Percentiles rank a stretch among this genome's conserved stretches.
Evolutionary conservation across 2,329 filamentous ascomycete species (phyloP).

Genomic region (Chrysoporthe puriensis): DNA sequence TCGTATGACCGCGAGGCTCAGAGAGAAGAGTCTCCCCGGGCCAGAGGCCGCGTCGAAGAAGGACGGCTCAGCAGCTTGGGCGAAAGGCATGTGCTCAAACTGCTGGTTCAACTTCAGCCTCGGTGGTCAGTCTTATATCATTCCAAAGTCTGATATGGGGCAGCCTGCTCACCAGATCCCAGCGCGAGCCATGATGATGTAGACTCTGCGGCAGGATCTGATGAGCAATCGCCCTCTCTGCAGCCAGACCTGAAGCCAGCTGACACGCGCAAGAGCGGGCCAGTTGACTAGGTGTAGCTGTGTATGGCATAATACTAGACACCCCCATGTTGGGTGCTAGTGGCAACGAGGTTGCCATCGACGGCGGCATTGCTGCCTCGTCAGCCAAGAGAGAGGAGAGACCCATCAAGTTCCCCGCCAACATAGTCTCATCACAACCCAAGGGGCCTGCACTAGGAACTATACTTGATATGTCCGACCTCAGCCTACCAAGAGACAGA

Average conservation of each 20-base stretch:
- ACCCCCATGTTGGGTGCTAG: background rate
- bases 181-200: background rate
- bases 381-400: too few species aligned
- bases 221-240: background rate
- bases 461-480: too few species aligned
- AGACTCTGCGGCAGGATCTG: background rate
- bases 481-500: too few species aligned
- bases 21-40: background rate
- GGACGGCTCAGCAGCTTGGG: background rate
- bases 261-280: background rate
- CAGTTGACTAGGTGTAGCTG: background rate
- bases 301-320: background rate
- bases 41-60: background rate
- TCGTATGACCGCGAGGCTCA: too few species aligned
- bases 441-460: too few species aligned
- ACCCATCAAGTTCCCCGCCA: too few species aligned
- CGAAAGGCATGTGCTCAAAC: background rate
- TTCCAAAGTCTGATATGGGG: constrained; percentile 18
- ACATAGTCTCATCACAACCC: too few species aligned
- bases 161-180: background rate
- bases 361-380: too few species aligned
- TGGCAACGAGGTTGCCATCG: background rate
- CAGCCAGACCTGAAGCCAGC: background rate
- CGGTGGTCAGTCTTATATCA: constrained; percentile 40
- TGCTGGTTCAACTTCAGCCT: background rate